Evolutionary conservation across 2,329 filamentous ascomycete genomes (phyloP), one percentile per base, ranked within the genome.

Genomic region (Ophiostoma sp.): DNA sequence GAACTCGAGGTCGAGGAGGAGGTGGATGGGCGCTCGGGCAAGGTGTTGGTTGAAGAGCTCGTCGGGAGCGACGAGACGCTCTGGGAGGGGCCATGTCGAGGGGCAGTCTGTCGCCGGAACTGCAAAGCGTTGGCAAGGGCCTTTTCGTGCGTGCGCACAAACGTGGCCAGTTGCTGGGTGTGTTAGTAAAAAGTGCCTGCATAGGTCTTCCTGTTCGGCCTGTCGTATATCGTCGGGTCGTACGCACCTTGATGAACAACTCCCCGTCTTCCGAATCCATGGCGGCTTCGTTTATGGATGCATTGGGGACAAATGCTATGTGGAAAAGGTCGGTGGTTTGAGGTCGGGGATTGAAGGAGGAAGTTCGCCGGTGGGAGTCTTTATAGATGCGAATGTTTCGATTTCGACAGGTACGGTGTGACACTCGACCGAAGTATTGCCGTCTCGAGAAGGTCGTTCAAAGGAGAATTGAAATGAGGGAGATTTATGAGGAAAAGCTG

Each of bases 131-230:
- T 98, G 80, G 96, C 96, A 76, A 99, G 89, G 50, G 95, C 95
- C 84, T 97, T 97, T 84, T 99, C 96, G 85, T 99, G 94, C 72
- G 94, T 97, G 76, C 95, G 94, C 83, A 99, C 94, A 84, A 97
- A 98, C 84, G 92, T 92, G 81, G 95, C 95, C 81, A 99, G 88
- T 87, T 97, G 96, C 95, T 98, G 82, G 74, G 52, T 71, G n/a
- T 7, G 69, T 69, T 69, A 69, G 64, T 52, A n/a, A 8, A n/a
- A 64, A 72, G 50, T 75, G 64, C 31, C 22, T 9, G 19, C 12
- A 12, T n/a, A 9, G 6, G 25, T n/a, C 4, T 17, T 9, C 8
- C 1, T 33, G 57, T 9, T n/a, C 25, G 25, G n/a, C 8, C 12
- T 11, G 42, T 22, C 22, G 39, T 12, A n/a, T n/a, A n/a, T n/a